Conservation (phyloP, 108 stramenopile species). For the Conticribra weissflogii region DNA sequence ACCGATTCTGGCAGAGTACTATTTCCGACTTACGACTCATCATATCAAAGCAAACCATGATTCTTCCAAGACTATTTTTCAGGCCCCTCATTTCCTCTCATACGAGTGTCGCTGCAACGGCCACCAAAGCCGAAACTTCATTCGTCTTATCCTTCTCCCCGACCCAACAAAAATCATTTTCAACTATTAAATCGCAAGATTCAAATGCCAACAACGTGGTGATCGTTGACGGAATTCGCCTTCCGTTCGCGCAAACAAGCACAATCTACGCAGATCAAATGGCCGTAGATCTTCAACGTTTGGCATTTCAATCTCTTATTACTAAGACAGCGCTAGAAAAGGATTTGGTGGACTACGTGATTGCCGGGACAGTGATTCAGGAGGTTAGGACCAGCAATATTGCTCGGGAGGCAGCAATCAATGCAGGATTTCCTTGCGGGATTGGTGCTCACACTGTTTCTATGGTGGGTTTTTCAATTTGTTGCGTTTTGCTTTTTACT, state of each 20-base stretch:
- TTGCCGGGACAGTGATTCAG: conserved; percentile 95
- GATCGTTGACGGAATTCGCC: conserved; percentile 93
- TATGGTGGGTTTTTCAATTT: conserved; percentile 31
- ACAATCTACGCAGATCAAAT: conserved; percentile 94
- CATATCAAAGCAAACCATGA: too few relatives aligned
- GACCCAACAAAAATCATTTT: conserved; percentile 14
- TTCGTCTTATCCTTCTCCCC: conserved; percentile 2
- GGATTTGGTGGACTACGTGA: conserved; percentile 89
- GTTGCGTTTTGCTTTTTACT: not conserved
- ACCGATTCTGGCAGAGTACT: too few relatives aligned
- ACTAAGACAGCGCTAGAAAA: conserved; percentile 94
- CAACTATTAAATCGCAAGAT: conserved; percentile 9
- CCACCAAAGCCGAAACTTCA: not conserved
- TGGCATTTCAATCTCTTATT: conserved; percentile 92
- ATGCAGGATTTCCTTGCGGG: conserved; percentile 90
- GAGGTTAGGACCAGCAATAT: conserved; percentile 95
- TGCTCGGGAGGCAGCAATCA: conserved; percentile 94
- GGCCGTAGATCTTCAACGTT: conserved; percentile 95
- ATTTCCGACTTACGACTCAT: too few relatives aligned
- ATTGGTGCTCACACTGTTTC: conserved; percentile 96
- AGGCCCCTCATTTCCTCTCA: too few relatives aligned
- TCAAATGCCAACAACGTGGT: conserved; percentile 74
- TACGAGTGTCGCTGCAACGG: too few relatives aligned
- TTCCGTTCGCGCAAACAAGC: conserved; percentile 91
- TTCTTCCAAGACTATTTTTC: too few relatives aligned